A percentile compares a stretch with the other conserved stretches of the same genome.
These are phyloP conservation scores for Holtermannia corniformis DNA, from an alignment of 768 basidiomycete genomes.

Conservation along the genomic window DNA sequence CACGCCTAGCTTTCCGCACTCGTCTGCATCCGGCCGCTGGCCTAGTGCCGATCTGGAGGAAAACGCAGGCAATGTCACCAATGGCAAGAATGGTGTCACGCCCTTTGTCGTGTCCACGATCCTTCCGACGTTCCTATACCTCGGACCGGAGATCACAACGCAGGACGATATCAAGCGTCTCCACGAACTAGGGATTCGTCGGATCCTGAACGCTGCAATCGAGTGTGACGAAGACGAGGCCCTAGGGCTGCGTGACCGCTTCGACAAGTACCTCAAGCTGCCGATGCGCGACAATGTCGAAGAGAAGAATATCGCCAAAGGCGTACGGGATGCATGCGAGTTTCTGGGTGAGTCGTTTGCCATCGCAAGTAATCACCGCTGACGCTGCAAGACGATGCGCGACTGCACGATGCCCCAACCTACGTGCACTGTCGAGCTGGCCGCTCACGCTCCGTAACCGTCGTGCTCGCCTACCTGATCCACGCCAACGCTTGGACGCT, in stretches of 20 bases:
- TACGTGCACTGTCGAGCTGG: constrained; percentile 97
- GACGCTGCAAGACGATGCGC: constrained; percentile 66
- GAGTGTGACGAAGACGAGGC: constrained; percentile 77
- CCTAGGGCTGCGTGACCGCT: constrained; percentile 55
- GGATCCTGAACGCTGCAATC: constrained; percentile 81
- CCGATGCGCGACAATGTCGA: constrained; percentile 95
- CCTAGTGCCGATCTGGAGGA: not conserved
- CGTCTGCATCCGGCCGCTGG: not conserved
- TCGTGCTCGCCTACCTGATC: constrained; percentile 94
- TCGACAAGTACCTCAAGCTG: constrained; percentile 76
- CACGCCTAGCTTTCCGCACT: no score
- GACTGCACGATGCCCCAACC: constrained; percentile 73
- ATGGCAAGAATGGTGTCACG: constrained; percentile 14
- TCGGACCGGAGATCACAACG: constrained; percentile 75
- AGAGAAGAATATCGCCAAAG: constrained; percentile 73
- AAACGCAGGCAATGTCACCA: not conserved
- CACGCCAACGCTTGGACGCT: constrained; percentile 96
- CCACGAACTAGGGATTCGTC: constrained; percentile 62
- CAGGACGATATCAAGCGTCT: constrained; percentile 68
- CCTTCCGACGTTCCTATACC: constrained; percentile 77
- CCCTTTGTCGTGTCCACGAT: constrained; percentile 80
- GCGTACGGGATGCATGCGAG: constrained; percentile 74
- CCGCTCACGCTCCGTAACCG: constrained; percentile 89
- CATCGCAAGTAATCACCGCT: not conserved
- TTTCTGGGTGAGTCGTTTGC: constrained; percentile 61